Conservation (phyloP, 1,139 yeast species). For the Debaryomyces coudertii region DNA sequence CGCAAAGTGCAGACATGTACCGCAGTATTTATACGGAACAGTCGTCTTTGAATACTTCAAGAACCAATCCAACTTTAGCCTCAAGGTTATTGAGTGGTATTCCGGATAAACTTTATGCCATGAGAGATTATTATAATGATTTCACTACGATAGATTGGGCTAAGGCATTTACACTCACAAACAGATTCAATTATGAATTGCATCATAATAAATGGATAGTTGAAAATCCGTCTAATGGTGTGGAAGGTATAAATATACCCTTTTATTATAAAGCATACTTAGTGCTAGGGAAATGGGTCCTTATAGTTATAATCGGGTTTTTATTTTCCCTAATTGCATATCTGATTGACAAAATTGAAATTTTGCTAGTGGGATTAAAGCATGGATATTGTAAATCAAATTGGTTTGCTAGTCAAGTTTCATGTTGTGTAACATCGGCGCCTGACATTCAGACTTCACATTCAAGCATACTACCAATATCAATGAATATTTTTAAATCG, state of each 20-base stretch:
- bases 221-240: conserved; percentile 6
- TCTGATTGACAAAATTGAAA: conserved; percentile 54
- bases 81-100: conserved; percentile 23
- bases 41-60: conserved; percentile 22
- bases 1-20: conserved; percentile 4
- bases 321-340: conserved; percentile 55
- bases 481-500: conserved; percentile 25
- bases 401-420: conserved; percentile 49
- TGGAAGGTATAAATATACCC: conserved; percentile 21
- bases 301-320: conserved; percentile 53
- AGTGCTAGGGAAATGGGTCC: conserved; percentile 48
- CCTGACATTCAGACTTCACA: neutral
- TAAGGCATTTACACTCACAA: conserved; percentile 52
- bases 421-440: conserved; percentile 39
- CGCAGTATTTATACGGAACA: conserved; percentile 12
- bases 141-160: conserved; percentile 76
- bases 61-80: conserved; percentile 23
- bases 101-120: conserved; percentile 23
- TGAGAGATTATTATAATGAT: conserved; percentile 56
- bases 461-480: neutral
- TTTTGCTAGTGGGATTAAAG: conserved; percentile 54
- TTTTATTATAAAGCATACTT: conserved; percentile 30
- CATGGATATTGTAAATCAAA: conserved; percentile 56
- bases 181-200: conserved; percentile 47
- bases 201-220: conserved; percentile 31